These are phyloP conservation scores for Macrocybe sp. DNA, from an alignment of 1,284 basidiomycete species.

Conservation along the genomic window DNA sequence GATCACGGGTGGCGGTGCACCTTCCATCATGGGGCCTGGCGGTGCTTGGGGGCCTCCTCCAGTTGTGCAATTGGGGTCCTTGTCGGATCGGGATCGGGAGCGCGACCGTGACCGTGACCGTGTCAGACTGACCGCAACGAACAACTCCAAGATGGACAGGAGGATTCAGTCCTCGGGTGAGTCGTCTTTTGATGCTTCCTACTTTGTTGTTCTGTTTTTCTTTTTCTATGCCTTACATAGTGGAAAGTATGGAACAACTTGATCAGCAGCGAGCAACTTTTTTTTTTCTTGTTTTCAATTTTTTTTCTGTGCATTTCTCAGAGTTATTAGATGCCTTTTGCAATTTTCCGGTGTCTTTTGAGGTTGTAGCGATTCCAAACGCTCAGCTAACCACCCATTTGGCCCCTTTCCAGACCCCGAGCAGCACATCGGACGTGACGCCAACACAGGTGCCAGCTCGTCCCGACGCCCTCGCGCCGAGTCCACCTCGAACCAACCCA, in stretches of 20 bases:
- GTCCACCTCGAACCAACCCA: neutral
- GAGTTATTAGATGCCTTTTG: neutral
- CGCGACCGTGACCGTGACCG: slow-evolving; percentile 17
- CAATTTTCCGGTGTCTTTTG: too few relatives aligned
- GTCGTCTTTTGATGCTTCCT: neutral
- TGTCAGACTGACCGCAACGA: neutral
- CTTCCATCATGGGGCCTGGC: slow-evolving; percentile 5
- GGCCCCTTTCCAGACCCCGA: too few relatives aligned
- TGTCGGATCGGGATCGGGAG: slow-evolving; percentile 7
- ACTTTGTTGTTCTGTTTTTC: neutral
- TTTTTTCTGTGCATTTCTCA: neutral
- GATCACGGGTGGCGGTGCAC: slow-evolving; percentile 7
- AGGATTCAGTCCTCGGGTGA: neutral
- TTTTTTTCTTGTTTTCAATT: neutral
- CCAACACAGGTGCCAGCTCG: neutral
- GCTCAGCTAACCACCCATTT: too few relatives aligned
- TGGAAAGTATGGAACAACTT: neutral
- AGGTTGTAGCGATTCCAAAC: too few relatives aligned
- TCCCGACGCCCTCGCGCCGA: slow-evolving; percentile 3
- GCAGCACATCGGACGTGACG: neutral
- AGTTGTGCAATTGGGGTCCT: slow-evolving; percentile 5
- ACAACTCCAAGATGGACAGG: too few relatives aligned
- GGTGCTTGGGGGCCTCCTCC: slow-evolving; percentile 11
- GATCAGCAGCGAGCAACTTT: neutral
- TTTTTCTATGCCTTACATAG: slow-evolving; percentile 2